Evolutionary conservation across 805 yeast species (phyloP), one percentile per base, ranked within the genome.

Genomic region (Wickerhamomyces silvicola): DNA sequence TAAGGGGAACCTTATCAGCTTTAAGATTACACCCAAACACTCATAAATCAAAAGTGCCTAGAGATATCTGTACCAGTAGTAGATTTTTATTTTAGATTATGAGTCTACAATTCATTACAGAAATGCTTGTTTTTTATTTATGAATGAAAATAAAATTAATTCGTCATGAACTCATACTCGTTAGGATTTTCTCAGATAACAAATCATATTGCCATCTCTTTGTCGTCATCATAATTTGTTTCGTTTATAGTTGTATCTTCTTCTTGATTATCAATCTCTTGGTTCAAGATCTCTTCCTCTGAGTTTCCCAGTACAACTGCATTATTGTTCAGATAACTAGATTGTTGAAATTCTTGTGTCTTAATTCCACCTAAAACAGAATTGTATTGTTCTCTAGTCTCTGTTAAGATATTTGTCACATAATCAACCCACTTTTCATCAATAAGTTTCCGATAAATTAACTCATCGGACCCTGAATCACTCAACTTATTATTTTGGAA

Each of bases 371-470:
- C 95, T 22, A 86, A 65, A 22, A 86, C 84, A 12, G 92, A 84
- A 54, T 86, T 86, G 56, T 86, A 86, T 58, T 82, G 85, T 52
- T 82, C 88, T 38, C 95, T 67, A 4, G 88, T 83, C 51, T 81
- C 87, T 38, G 78, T 78, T 41, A 86, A 63, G 3, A 83, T 77
- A 41, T 78, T 76, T 35, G 77, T 75, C 17, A 84, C 94, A 55
- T 85, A 86, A 31, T 71, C 66, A 35, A 72, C 72, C 94, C 94
- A 83, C 10, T 66, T 67, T 5, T 65, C 64, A 22, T 70, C 70
- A 15, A 48, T 36, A 6, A 50, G 27, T 30, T 40, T 50, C 18
- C 31, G 24, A 31, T 50, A 52, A 24, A 52, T 48, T 18, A 50
- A 18, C 5, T 48, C 51, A 28, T 49, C 54, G 18, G 45, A 35